A percentile compares a stretch with the other conserved stretches of the same genome.
These are phyloP conservation scores for Suillus placidus DNA, from an alignment of 768 basidiomycete genomes.

Conservation along the genomic window DNA sequence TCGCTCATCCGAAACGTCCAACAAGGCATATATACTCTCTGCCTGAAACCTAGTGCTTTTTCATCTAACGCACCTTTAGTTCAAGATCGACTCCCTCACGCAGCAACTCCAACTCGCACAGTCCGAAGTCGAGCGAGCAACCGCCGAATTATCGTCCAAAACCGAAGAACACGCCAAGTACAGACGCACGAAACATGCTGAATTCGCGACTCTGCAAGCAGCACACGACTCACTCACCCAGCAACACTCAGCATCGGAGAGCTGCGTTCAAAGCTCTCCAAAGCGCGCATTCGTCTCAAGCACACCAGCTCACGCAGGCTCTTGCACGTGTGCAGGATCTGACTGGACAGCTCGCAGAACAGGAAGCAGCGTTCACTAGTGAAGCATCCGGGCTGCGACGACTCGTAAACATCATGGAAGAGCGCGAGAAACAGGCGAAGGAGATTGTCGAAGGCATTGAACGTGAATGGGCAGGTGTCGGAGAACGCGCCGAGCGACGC, in stretches of 20 bases:
- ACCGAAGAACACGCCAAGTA: slow-evolving; percentile 85
- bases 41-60: background rate
- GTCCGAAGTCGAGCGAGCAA: slow-evolving; percentile 73
- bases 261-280: slow-evolving; percentile 75
- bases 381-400: slow-evolving; percentile 77
- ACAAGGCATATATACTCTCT: slow-evolving; percentile 52
- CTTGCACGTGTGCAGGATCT: slow-evolving; percentile 75
- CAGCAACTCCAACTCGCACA: slow-evolving; percentile 82
- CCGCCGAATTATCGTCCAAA: slow-evolving; percentile 67
- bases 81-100: slow-evolving; percentile 81
- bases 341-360: slow-evolving; percentile 77
- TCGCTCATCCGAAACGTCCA: slow-evolving; percentile 74
- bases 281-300: slow-evolving; percentile 68
- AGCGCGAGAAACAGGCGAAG: slow-evolving; percentile 83
- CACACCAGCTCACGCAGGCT: slow-evolving; percentile 76
- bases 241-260: slow-evolving; percentile 64
- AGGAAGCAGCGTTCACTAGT: slow-evolving; percentile 78
- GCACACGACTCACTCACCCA: slow-evolving; percentile 74
- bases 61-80: slow-evolving; percentile 46
- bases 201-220: slow-evolving; percentile 74
- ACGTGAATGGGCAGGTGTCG: slow-evolving; percentile 76
- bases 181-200: slow-evolving; percentile 78
- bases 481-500: slow-evolving; percentile 66
- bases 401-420: slow-evolving; percentile 83
- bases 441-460: slow-evolving; percentile 82